These are phyloP conservation scores for Neurospora tetraspora DNA, from an alignment of 495 filamentous ascomycete species.

Conservation along the genomic window DNA sequence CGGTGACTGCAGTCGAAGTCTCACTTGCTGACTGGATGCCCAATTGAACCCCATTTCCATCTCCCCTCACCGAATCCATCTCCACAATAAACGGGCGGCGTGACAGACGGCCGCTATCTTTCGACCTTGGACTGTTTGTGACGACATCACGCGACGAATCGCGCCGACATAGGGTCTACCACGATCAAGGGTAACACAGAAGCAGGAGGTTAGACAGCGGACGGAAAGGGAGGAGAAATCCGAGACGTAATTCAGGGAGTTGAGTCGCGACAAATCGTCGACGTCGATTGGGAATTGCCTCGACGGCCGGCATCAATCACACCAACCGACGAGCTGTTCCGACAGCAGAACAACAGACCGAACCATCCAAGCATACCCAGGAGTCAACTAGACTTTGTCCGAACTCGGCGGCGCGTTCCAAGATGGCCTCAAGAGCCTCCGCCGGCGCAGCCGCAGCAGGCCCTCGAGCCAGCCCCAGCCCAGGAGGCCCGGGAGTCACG, in stretches of 20 bases:
- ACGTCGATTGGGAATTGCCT: not conserved
- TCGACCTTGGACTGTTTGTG: not conserved
- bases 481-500: slow-evolving; percentile 13
- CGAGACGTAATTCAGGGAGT: not conserved
- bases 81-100: not conserved
- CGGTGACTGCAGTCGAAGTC: not conserved
- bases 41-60: not conserved
- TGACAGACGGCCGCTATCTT: not conserved
- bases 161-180: not conserved
- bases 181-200: not conserved
- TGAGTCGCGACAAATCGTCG: not conserved
- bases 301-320: not conserved
- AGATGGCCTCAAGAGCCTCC: slow-evolving; percentile 20
- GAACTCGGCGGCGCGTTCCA: not conserved
- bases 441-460: not conserved
- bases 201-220: not conserved
- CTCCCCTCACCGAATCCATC: not conserved
- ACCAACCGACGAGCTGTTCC: not conserved
- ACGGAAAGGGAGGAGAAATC: not conserved
- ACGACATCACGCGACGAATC: not conserved
- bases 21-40: not conserved
- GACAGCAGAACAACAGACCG: not conserved
- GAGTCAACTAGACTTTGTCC: not conserved
- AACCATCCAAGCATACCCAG: not conserved
- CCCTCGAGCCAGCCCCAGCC: slow-evolving; percentile 9